Evolutionary conservation across 2,329 filamentous ascomycete species (phyloP).

Genomic region (Xylaria hypoxylon): DNA sequence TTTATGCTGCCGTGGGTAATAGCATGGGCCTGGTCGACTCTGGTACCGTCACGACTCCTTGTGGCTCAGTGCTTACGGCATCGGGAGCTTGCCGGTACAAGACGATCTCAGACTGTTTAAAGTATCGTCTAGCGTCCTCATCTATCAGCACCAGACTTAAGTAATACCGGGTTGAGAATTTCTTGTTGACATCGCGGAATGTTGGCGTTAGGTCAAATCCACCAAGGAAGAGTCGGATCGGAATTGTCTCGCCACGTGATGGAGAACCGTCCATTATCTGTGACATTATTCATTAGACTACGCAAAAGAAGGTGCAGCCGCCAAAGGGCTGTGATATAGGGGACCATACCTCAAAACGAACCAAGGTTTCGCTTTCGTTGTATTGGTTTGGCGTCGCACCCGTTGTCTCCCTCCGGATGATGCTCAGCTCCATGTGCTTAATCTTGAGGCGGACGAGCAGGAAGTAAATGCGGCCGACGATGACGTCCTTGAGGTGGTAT

Average conservation of each 20-base stretch:
- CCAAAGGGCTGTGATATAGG: not conserved
- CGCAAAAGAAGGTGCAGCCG: slow-evolving; percentile 1
- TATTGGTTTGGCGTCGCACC: slow-evolving; percentile 98
- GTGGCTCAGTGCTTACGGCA: slow-evolving; percentile 60
- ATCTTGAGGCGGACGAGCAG: slow-evolving; percentile 97
- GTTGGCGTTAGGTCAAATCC: slow-evolving; percentile 98
- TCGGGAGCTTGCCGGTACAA: slow-evolving; percentile 86
- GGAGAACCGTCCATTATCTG: slow-evolving; percentile 99
- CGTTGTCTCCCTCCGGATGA: slow-evolving; percentile 96
- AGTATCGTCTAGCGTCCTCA: slow-evolving; percentile 96
- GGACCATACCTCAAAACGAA: slow-evolving; percentile 85
- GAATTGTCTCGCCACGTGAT: slow-evolving; percentile 92
- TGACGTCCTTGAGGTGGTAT: slow-evolving; percentile 99
- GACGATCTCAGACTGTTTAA: slow-evolving; percentile 99
- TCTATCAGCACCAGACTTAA: slow-evolving; percentile 95
- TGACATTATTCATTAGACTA: slow-evolving; percentile 25
- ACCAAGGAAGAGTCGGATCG: slow-evolving; percentile 94
- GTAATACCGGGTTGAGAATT: slow-evolving; percentile 98
- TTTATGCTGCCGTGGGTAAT: slow-evolving; percentile 44
- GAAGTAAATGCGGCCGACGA: slow-evolving; percentile 98
- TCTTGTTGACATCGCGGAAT: slow-evolving; percentile 99
- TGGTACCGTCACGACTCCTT: slow-evolving; percentile 58
- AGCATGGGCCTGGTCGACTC: slow-evolving; percentile 46
- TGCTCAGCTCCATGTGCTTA: slow-evolving; percentile 99
- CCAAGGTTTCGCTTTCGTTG: slow-evolving; percentile 98